Base-by-base conservation (phyloP, 192 early-diverging fungal species). In the Haplosporangium gracile region DNA sequence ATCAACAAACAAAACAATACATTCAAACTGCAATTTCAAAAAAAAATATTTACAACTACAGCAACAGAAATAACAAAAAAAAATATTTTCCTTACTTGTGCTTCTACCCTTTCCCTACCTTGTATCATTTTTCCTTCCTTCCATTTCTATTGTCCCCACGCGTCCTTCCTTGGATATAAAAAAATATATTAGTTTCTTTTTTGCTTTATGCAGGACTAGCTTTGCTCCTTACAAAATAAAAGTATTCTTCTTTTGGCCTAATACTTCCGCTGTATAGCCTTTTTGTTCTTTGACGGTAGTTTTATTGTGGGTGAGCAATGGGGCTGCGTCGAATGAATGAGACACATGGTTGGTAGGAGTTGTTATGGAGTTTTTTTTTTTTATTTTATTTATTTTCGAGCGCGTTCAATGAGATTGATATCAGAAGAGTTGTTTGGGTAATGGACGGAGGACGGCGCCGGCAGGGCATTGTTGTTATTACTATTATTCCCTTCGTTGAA, bases 401-500 rank as follows among this genome's bases (percentile, higher is more conserved):
- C 55, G 55, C 73, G 43, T 53, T 74, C 73, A 8, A 74, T 49
- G 45, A 74, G 49, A 38, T 2, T 55, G 24, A 74, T 74, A 36
- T 74, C 73, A 0, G 73, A 74, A 24, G 73, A 32, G 32, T n/a
- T 72, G n/a, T 60, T 60, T 7, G 55, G 55, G n/a, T 60, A 60
- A 18, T 26, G 55, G 7, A 26, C 24, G n/a, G 55, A 60, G 0
- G 55, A 7, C 5, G 55, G 55, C 16, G 55, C 24, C n/a, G 55
- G 4, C 22, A 60, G n/a, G 55, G 55, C 4, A 49, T 5, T 49
- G 47, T 49, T 49, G 47, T 49, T 9, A 49, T 4, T 53, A 53
- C 36, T 42, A 51, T 7, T 57, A 39, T 22, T 16, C 20, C 51
- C 70, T 42, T 78, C 77, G 22, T 78, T 65, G 51, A 78, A 78